Evolutionary conservation across 2,329 filamentous ascomycete genomes (phyloP).

Genomic region (Aspergillus alliaceus): DNA sequence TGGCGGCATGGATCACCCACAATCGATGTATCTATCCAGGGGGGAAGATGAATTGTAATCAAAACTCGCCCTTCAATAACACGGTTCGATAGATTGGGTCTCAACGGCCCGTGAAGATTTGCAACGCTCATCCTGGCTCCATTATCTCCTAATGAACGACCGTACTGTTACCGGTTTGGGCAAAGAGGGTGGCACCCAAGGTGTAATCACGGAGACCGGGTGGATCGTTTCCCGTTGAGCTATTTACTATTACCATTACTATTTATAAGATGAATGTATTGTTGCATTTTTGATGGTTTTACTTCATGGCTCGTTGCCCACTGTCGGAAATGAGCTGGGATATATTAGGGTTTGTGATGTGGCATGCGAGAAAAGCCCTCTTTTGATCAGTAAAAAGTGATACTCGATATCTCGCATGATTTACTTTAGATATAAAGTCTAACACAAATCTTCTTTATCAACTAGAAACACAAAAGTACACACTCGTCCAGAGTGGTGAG

Average conservation of each 20-base stretch:
- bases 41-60: background rate
- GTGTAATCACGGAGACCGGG: background rate
- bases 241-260: background rate
- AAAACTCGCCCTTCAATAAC: background rate
- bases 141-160: background rate
- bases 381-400: background rate
- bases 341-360: background rate
- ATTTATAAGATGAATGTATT: background rate
- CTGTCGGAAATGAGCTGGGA: too few relatives aligned
- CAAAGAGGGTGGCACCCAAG: background rate
- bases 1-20: background rate
- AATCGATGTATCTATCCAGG: background rate
- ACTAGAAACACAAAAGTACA: too few relatives aligned
- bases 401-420: background rate
- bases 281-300: too few relatives aligned
- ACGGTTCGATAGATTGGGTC: background rate
- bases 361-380: background rate
- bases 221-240: background rate
- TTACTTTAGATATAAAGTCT: background rate
- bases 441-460: background rate
- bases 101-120: background rate
- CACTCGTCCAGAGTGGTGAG: too few relatives aligned
- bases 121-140: background rate
- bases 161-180: background rate
- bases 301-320: background rate